Percentiles rank a stretch among this genome's conserved stretches.
Conservation (phyloP, 768 basidiomycete species). For the Suillus occidentalis region DNA sequence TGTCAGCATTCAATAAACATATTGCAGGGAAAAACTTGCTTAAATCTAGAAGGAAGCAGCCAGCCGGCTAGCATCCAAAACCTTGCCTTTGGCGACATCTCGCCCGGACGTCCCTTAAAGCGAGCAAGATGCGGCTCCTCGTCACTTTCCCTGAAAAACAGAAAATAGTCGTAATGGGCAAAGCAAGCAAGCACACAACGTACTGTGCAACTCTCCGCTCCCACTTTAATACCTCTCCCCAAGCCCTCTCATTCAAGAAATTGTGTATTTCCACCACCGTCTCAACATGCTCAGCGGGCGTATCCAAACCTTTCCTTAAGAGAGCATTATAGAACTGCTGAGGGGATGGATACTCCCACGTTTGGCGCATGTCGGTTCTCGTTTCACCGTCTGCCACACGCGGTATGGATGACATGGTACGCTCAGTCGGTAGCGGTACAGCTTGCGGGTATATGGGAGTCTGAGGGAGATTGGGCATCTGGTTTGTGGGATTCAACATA, state of each 20-base stretch:
- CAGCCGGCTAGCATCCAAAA: conserved; percentile 85
- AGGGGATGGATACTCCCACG: conserved; percentile 96
- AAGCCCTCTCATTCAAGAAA: too few species aligned
- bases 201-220: too few species aligned
- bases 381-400: conserved; percentile 43
- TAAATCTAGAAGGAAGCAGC: conserved; percentile 87
- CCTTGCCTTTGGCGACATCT: conserved; percentile 92
- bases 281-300: conserved; percentile 93
- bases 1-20: conserved; percentile 5
- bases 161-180: conserved; percentile 5
- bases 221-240: too few species aligned
- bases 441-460: conserved; percentile 53
- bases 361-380: conserved; percentile 20
- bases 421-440: conserved; percentile 64
- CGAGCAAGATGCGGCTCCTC: conserved; percentile 74
- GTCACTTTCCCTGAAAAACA: conserved; percentile 42
- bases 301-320: conserved; percentile 95
- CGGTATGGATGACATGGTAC: conserved; percentile 85
- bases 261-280: conserved; percentile 94
- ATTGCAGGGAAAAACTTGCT: conserved; percentile 47
- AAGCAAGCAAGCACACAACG: neutral
- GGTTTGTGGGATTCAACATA: conserved; percentile 68
- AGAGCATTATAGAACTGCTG: conserved; percentile 99
- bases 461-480: conserved; percentile 87
- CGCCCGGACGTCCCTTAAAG: conserved; percentile 89